phyloP scores from a whole-genome alignment of 2,329 filamentous ascomycete species.

The Spiromastix sp. region DNA sequence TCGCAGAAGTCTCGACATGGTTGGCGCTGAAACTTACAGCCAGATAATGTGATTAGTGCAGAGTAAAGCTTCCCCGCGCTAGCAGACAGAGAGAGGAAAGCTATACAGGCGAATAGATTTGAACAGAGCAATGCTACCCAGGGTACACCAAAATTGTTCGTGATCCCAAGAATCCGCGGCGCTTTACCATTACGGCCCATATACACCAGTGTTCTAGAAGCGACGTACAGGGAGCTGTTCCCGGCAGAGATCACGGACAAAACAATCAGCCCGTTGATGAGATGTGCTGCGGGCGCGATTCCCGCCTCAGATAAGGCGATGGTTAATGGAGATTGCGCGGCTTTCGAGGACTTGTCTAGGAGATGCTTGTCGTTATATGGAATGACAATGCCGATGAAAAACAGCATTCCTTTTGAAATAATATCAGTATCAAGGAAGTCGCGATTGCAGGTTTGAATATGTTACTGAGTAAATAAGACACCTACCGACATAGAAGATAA shows the following conservation, averaged over 20 bases:
- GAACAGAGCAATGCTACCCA: conserved; percentile 55
- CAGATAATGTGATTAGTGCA: conserved; percentile 24
- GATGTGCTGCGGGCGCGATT: conserved; percentile 60
- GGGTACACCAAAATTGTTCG: conserved; percentile 52
- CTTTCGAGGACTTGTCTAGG: conserved; percentile 50
- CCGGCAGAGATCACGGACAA: conserved; percentile 61
- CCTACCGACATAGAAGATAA: conserved; percentile 49
- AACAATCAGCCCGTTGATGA: conserved; percentile 70
- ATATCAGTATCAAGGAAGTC: too few relatives aligned
- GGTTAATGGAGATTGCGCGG: conserved; percentile 62
- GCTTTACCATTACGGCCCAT: conserved; percentile 67
- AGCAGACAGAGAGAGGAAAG: conserved; percentile 22
- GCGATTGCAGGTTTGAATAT: too few relatives aligned
- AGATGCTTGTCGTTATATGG: conserved; percentile 57
- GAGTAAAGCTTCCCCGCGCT: conserved; percentile 22
- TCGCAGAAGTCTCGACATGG: conserved; percentile 2
- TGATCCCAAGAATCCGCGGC: conserved; percentile 57
- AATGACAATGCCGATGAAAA: conserved; percentile 66
- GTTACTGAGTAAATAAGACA: neutral
- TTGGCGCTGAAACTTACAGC: conserved; percentile 14
- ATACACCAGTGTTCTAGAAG: conserved; percentile 62
- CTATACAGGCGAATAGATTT: conserved; percentile 53
- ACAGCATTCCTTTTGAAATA: conserved; percentile 45
- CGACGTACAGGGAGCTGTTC: conserved; percentile 70
- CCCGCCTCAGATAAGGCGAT: conserved; percentile 64